These are phyloP conservation scores for Mycena latifolia DNA, from an alignment of 768 basidiomycete species.

Conservation along the genomic window DNA sequence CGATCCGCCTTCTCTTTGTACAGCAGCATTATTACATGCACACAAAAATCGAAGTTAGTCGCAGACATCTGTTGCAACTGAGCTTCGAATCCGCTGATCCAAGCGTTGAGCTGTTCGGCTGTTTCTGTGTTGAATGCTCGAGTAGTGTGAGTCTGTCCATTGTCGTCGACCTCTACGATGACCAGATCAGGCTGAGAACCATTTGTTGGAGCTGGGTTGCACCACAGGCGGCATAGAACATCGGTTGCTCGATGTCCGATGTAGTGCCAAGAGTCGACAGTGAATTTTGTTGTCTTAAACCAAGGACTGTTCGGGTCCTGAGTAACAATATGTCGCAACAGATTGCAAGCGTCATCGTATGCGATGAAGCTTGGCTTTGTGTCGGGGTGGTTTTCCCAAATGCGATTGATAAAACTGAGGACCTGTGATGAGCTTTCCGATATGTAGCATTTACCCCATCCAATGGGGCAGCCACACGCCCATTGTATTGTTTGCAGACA, in stretches of 20 bases:
- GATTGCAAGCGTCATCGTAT: neutral
- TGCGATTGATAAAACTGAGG: neutral
- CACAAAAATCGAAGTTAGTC: neutral
- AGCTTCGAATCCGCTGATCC: neutral
- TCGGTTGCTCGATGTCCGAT: constrained; percentile 1
- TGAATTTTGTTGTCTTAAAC: neutral
- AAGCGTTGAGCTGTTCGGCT: neutral
- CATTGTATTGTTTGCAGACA: constrained; percentile 5
- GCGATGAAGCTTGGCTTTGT: neutral
- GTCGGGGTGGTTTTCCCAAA: neutral
- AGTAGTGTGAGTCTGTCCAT: neutral
- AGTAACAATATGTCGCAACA: neutral
- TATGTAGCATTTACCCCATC: constrained; percentile 10
- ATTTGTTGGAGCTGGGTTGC: constrained; percentile 5
- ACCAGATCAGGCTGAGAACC: constrained; percentile 5
- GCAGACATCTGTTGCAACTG: neutral
- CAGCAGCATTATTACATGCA: neutral
- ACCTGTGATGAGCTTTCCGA: constrained; percentile 11
- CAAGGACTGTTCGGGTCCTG: neutral
- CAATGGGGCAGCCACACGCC: neutral
- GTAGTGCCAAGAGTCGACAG: neutral
- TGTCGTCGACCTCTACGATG: neutral
- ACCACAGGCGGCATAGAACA: too few relatives aligned
- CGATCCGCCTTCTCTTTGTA: neutral
- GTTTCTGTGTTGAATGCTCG: constrained; percentile 10